Evolutionary conservation across 129 eudicot genomes (phyloP).

Genomic region (Pittosporum tobira): DNA sequence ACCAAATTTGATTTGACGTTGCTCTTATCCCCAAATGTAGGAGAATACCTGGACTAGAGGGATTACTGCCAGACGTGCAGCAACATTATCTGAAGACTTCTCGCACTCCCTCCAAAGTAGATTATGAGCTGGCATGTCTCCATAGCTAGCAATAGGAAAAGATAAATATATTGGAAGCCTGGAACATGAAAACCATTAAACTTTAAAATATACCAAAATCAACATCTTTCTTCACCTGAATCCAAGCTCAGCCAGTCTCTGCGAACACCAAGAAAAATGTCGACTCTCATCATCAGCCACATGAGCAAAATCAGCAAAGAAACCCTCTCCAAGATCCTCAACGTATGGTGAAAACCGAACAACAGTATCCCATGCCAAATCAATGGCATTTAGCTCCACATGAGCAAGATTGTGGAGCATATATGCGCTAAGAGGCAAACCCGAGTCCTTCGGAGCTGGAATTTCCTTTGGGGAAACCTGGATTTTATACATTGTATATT

Average conservation of each 20-base stretch:
- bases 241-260: conserved; percentile 85
- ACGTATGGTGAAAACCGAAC: conserved; percentile 79
- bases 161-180: background rate
- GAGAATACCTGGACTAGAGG: conserved; percentile 84
- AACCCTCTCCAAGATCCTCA: conserved; percentile 78
- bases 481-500: conserved; percentile 8
- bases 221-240: conserved; percentile 43
- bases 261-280: conserved; percentile 96
- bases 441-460: conserved; percentile 70
- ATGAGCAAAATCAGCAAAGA: conserved; percentile 91
- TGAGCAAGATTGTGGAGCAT: conserved; percentile 98
- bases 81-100: conserved; percentile 77
- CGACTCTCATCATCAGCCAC: conserved; percentile 99
- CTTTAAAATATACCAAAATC: background rate
- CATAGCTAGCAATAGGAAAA: conserved; percentile 43
- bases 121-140: conserved; percentile 98
- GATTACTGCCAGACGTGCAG: conserved; percentile 90
- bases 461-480: conserved; percentile 93
- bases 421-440: conserved; percentile 83
- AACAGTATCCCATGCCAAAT: conserved; percentile 98
- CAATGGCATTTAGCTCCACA: conserved; percentile 93
- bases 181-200: background rate
- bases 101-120: conserved; percentile 87
- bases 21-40: background rate
- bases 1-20: background rate